Evolutionary conservation across 192 early-diverging fungal genomes (phyloP), one percentile per base, ranked within the genome.

Genomic region (Coemansia sp.): DNA sequence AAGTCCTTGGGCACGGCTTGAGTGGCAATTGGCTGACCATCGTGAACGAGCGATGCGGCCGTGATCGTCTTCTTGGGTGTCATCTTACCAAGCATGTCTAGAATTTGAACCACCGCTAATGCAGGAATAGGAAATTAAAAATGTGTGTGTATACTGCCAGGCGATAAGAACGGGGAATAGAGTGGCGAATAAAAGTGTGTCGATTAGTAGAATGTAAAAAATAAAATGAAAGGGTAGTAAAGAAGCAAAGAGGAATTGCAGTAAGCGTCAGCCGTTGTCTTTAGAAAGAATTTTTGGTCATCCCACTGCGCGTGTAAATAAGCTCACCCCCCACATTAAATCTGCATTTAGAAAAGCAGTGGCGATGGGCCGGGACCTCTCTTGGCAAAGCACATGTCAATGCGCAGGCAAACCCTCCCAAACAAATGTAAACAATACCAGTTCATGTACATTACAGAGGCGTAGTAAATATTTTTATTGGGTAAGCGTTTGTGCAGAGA

Each of bases 1-100:
- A 90, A 84, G 73, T 93, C 91, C 57, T 87, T 69, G 17, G 84
- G 78, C 36, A 86, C 79, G 7, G 75, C 69, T 24, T 79, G 68
- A n/a, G 74, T 77, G 66, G 79, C 79, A 68, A 77, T 74, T 57
- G 79, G 79, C 8, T 77, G 74, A 27, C 79, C 79, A 24, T 82
- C 79, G 42, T 73, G 79, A 50, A 82, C 79, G 35, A 80, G 70
- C 63, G 78, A 80, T 10, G 78, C 78, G 1, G 78, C 78, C 8
- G 78, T 80, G 54, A 80, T 71, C 54, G 78, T 80, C 69, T 80
- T 80, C 51, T 80, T 80, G 42, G 59, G 73, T 11, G 48, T 72
- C 78, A 80, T 80, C 73, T 80, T 73, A 46, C 9, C 21, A 21
- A 48, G 46, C 46, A 48, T n/a, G 19, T 48, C 46, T 17, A n/a